phyloP scores from a whole-genome alignment of 345 rosid species.

The Toxicodendron radicans region DNA sequence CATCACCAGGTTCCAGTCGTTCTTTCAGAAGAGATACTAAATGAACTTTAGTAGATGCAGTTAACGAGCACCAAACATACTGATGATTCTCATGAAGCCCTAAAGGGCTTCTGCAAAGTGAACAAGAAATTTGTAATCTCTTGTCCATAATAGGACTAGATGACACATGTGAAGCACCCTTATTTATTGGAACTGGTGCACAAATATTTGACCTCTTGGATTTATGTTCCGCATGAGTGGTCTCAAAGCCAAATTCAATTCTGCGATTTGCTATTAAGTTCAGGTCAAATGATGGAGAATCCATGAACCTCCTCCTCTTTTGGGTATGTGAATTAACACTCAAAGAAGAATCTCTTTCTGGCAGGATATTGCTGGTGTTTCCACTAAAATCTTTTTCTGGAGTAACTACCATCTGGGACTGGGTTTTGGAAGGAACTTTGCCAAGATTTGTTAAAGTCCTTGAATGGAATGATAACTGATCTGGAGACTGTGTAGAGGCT shows the following conservation, averaged over 20 bases:
- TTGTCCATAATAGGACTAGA: conserved; percentile 41
- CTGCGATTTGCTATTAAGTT: conserved; percentile 32
- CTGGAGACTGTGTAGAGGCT: conserved; percentile 45
- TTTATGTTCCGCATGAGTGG: conserved; percentile 28
- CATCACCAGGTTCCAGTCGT: conserved; percentile 26
- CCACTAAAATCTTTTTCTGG: conserved; percentile 42
- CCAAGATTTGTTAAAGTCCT: conserved; percentile 34
- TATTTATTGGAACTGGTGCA: background rate
- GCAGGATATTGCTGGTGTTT: conserved; percentile 30
- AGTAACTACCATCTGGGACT: conserved; percentile 37
- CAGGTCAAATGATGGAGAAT: conserved; percentile 42
- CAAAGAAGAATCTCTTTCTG: conserved; percentile 53
- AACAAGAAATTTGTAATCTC: conserved; percentile 57
- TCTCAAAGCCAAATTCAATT: conserved; percentile 53
- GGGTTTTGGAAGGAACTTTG: conserved; percentile 30
- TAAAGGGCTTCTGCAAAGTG: conserved; percentile 59
- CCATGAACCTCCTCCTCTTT: conserved; percentile 54
- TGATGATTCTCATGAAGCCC: conserved; percentile 64
- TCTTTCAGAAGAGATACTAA: conserved; percentile 50
- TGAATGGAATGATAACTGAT: conserved; percentile 43
- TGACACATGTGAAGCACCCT: conserved; percentile 16
- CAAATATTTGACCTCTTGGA: conserved; percentile 29
- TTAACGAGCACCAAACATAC: conserved; percentile 46
- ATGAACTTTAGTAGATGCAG: conserved; percentile 63
- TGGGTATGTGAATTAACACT: conserved; percentile 62